phyloP scores from a whole-genome alignment of 306 rosid species.

The Hippophae rhamnoides region DNA sequence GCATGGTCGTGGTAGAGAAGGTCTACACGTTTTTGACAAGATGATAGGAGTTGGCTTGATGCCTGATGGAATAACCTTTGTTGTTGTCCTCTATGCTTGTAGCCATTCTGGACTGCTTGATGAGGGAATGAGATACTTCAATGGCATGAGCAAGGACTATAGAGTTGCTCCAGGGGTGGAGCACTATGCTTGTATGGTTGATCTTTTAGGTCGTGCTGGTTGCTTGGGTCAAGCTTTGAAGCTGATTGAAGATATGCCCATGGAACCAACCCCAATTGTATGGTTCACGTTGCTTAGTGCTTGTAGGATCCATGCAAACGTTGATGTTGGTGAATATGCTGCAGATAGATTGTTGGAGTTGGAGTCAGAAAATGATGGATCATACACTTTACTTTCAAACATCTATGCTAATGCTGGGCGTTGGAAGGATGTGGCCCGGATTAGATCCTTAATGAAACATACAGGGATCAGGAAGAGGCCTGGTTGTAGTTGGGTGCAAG shows the following conservation, averaged over 20 bases:
- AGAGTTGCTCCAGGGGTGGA: slow-evolving; percentile 62
- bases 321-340: slow-evolving; percentile 76
- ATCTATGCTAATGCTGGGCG: slow-evolving; percentile 70
- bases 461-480: slow-evolving; percentile 65
- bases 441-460: slow-evolving; percentile 59
- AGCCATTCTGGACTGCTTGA: slow-evolving; percentile 78
- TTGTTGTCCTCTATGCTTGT: slow-evolving; percentile 77
- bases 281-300: slow-evolving; percentile 80
- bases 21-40: slow-evolving; percentile 47
- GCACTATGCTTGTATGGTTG: slow-evolving; percentile 88
- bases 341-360: slow-evolving; percentile 37
- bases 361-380: slow-evolving; percentile 58
- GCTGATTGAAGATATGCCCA: slow-evolving; percentile 58
- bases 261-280: slow-evolving; percentile 56
- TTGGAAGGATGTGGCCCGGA: slow-evolving; percentile 76
- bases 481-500: slow-evolving; percentile 88
- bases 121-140: slow-evolving; percentile 50
- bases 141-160: slow-evolving; percentile 44
- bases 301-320: slow-evolving; percentile 55
- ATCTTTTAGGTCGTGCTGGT: slow-evolving; percentile 80
- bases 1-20: slow-evolving; percentile 83
- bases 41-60: slow-evolving; percentile 43
- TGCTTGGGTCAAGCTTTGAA: slow-evolving; percentile 47
- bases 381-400: slow-evolving; percentile 78
- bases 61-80: slow-evolving; percentile 64